Evolutionary conservation across 2,329 filamentous ascomycete genomes (phyloP), one percentile per base, ranked within the genome.

Genomic region (Phialocephala subalpina): DNA sequence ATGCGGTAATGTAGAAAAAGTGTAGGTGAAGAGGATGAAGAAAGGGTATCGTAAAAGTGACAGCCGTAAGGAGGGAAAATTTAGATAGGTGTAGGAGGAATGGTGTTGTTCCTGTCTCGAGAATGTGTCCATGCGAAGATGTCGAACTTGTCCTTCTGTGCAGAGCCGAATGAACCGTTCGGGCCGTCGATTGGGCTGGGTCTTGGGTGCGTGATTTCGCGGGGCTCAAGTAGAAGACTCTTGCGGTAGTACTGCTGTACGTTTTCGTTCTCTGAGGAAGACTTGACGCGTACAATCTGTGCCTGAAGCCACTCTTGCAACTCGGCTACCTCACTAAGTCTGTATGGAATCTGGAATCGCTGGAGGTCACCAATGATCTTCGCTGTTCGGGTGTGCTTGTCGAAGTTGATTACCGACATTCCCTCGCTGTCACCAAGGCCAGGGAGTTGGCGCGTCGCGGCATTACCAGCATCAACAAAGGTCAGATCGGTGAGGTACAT

Each of bases 401-500:
- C 95, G 74, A 97, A 98, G 80, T 99, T 99, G 84, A 99, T 93
- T 36, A 98, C 92, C 0, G 89, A 88, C 73, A 93, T 85, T 29
- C 88, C 86, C n/a, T 92, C 87, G 16, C 83, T 82, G 7, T 83
- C 82, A 40, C 80, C 78, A n/a, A 78, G 73, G 69, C 80, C 83
- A 0, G 87, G 87, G 22, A 97, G 86, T 73, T 91, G 90, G 74
- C 95, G 93, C 2, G 91, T 94, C 5, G 93, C 88, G 38, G 92
- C 92, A 78, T 98, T 98, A 68, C 96, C 96, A 70, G 95, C 94
- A 76, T 98, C 94, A 62, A 97, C 91, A 79, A 99, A 98, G 0
- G 94, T 97, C 42, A 99, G 83, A 76, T 99, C 96, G 0, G 96
- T 99, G 45, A 99, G 84, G 78, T 97, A 98, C 80, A 97, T 97